Percentiles rank a stretch among this genome's conserved stretches.
phyloP scores from a whole-genome alignment of 2,329 filamentous ascomycete genomes.

The Teratosphaeria epicoccoides region DNA sequence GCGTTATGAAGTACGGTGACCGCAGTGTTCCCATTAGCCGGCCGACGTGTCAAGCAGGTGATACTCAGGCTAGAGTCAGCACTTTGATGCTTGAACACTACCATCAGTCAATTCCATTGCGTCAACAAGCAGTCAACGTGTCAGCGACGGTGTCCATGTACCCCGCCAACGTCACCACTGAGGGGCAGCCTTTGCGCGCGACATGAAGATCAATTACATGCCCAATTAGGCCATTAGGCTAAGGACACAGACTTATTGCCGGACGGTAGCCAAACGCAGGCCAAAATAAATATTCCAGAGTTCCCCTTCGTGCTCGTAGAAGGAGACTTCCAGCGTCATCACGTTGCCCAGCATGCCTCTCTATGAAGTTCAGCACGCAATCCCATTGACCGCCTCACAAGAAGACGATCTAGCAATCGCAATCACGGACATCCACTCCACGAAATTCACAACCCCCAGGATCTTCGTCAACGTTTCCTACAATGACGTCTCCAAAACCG shows the following conservation, averaged over 20 bases:
- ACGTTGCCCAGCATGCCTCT: constrained; percentile 30
- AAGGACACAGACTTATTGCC: not conserved
- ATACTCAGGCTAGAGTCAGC: not conserved
- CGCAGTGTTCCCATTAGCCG: no score
- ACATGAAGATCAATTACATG: not conserved
- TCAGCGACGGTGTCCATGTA: no score
- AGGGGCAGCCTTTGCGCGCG: not conserved
- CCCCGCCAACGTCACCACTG: not conserved
- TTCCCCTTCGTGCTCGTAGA: not conserved
- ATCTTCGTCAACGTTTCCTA: constrained; percentile 38
- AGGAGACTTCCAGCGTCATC: not conserved
- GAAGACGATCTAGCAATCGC: constrained; percentile 29
- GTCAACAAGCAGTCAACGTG: no score
- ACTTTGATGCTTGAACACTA: no score
- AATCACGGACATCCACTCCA: constrained; percentile 34
- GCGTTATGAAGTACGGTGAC: no score
- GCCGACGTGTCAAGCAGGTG: not conserved
- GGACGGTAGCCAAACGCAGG: not conserved
- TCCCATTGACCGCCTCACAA: constrained; percentile 25
- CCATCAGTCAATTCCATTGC: no score
- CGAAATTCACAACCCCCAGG: constrained; percentile 31
- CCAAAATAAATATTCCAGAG: not conserved
- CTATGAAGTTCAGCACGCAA: constrained; percentile 34
- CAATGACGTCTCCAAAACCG: constrained; percentile 17
- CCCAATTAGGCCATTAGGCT: no score